Evolutionary conservation across 2,329 filamentous ascomycete species (phyloP), one percentile per base, ranked within the genome.

Genomic region (Fusarium hostae): DNA sequence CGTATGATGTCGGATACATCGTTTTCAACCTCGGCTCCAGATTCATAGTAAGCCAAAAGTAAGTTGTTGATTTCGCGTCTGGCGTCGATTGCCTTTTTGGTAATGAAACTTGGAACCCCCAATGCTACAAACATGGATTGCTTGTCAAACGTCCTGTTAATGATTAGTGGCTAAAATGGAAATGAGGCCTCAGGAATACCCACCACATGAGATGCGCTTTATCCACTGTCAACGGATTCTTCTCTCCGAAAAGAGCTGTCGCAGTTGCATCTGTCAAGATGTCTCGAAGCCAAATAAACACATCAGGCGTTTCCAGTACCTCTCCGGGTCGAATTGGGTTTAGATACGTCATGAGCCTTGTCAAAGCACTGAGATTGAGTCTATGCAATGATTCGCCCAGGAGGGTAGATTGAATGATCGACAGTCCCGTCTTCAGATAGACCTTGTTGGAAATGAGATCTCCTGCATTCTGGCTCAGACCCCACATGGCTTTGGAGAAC

Each of bases 161-260:
- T 1, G 2, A 5, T 68, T 16, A 63, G 28, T 6, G 4, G 16
- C 12, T 34, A 13, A 34, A 12, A 13, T 34, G 32, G 32, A 7
- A 34, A 34, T 12, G 32, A 13, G 12, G 12, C 32, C 3, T 7
- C 13, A 8, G 7, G 16, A 35, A 4, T 1, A 4, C 41, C 15
- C 75, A 81, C 82, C 79, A 81, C n/a, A 85, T 78, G 4, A 82
- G 58, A 6, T 85, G 67, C 6, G 78, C 73, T 13, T 84, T 57
- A 4, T 73, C 57, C 2, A 43, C 6, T 0, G 63, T 64, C 9
- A 76, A 40, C 1, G 85, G 83, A 56, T 86, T 86, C 12, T 83
- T 69, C 1, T 80, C 78, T 6, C 85, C 85, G 51, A 81, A 85
- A 35, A 87, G 70, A 2, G 81, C 80, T 22, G 77, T 70, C 22